A percentile compares a stretch with the other conserved stretches of the same genome.
Conservation (phyloP, 2,329 filamentous ascomycete species). For the Hypoxylon sp. region DNA sequence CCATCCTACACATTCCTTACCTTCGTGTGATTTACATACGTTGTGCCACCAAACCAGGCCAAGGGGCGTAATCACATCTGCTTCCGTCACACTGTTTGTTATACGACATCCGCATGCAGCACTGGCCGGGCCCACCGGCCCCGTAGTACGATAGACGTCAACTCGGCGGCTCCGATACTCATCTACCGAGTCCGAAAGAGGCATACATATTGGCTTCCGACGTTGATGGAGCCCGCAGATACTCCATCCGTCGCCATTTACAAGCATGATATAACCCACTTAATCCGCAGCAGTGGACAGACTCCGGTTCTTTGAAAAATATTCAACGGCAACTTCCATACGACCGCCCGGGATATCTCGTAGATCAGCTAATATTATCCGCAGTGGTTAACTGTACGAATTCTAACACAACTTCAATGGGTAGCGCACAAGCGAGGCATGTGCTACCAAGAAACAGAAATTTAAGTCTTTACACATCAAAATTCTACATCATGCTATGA, state of each 20-base stretch:
- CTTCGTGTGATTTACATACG: neutral
- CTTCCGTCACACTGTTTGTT: conserved; percentile 2
- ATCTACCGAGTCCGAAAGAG: conserved; percentile 17
- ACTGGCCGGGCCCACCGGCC: conserved; percentile 12
- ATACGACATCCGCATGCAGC: conserved; percentile 17
- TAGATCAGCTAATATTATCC: neutral
- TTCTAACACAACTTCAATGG: neutral
- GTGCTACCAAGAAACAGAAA: neutral
- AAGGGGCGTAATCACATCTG: neutral
- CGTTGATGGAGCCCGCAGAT: neutral
- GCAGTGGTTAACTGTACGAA: neutral
- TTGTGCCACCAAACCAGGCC: neutral
- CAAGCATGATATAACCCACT: neutral
- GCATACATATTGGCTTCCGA: neutral
- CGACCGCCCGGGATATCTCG: neutral
- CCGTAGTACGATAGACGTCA: conserved; percentile 6
- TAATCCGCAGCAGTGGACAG: neutral
- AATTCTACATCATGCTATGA: neutral
- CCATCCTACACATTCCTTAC: neutral
- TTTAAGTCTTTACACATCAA: too few relatives aligned
- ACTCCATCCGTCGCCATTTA: neutral
- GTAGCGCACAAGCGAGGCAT: neutral
- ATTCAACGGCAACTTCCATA: neutral
- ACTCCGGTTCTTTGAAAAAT: neutral
- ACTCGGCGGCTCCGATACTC: conserved; percentile 2